phyloP scores from a whole-genome alignment of 768 basidiomycete genomes.

The Boletellus sp. region DNA sequence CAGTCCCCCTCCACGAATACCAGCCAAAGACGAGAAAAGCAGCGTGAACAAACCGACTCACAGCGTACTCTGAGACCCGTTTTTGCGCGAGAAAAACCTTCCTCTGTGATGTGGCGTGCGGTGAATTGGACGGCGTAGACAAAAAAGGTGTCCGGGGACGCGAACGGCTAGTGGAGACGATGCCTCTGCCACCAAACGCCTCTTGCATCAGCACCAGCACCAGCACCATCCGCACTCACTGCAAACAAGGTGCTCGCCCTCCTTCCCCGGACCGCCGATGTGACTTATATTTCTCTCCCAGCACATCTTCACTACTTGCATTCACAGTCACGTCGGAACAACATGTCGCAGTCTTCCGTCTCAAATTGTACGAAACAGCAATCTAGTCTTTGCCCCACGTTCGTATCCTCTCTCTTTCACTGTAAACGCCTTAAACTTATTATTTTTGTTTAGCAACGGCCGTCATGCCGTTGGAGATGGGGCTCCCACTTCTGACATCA shows the following conservation, averaged over 20 bases:
- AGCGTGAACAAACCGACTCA: too few relatives aligned
- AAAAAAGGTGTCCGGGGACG: slow-evolving; percentile 17
- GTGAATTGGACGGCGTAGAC: too few relatives aligned
- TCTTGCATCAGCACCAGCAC: slow-evolving; percentile 15
- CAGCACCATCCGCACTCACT: slow-evolving; percentile 7
- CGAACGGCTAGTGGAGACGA: not conserved
- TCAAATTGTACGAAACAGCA: slow-evolving; percentile 69
- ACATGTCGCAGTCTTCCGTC: slow-evolving; percentile 72
- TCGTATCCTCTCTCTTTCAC: slow-evolving; percentile 18
- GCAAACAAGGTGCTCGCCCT: slow-evolving; percentile 4
- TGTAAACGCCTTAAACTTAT: slow-evolving; percentile 11
- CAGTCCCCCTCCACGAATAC: not conserved
- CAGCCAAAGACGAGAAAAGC: not conserved
- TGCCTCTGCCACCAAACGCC: not conserved
- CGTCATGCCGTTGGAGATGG: slow-evolving; percentile 97
- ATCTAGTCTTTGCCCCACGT: slow-evolving; percentile 97
- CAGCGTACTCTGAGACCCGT: not conserved
- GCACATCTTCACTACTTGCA: slow-evolving; percentile 2
- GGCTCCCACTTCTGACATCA: slow-evolving; percentile 76
- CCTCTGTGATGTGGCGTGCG: not conserved
- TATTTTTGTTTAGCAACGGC: slow-evolving; percentile 66
- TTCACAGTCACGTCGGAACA: slow-evolving; percentile 73
- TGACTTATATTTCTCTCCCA: slow-evolving; percentile 4
- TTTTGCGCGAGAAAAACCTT: not conserved
- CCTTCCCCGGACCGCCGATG: not conserved